Evolutionary conservation across 345 rosid species (phyloP).

Genomic region (Pelargonium nanum): DNA sequence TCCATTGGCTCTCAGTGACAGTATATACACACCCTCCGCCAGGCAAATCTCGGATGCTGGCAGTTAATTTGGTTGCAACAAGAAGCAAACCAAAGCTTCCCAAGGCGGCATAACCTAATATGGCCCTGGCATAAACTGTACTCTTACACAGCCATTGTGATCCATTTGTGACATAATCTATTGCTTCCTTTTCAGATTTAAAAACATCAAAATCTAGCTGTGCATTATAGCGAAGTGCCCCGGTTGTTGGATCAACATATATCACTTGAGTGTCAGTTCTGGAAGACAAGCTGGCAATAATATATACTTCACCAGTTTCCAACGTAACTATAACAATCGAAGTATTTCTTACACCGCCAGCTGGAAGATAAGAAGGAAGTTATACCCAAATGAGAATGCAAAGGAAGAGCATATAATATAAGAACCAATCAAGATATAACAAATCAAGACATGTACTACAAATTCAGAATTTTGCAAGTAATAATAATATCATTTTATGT

Average conservation of each 20-base stretch:
- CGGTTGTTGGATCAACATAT: constrained; percentile 84
- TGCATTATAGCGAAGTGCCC: constrained; percentile 53
- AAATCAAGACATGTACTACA: neutral
- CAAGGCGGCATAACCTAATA: constrained; percentile 80
- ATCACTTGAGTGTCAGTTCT: constrained; percentile 69
- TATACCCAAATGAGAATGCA: neutral
- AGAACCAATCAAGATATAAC: neutral
- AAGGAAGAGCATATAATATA: neutral
- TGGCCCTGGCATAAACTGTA: constrained; percentile 45
- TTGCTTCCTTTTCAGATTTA: constrained; percentile 71
- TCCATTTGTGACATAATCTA: constrained; percentile 57
- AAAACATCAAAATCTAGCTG: constrained; percentile 59
- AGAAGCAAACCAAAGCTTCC: constrained; percentile 79
- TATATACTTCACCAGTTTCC: constrained; percentile 65
- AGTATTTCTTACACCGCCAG: constrained; percentile 54
- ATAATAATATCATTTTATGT: neutral
- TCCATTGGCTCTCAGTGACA: constrained; percentile 80
- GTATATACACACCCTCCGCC: constrained; percentile 90
- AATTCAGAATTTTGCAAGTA: neutral
- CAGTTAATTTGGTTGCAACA: constrained; percentile 63
- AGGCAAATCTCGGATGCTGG: constrained; percentile 69
- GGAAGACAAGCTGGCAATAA: constrained; percentile 52
- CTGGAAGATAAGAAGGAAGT: constrained; percentile 14
- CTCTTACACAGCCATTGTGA: constrained; percentile 47
- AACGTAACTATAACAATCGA: constrained; percentile 65